A percentile compares a stretch with the other conserved stretches of the same genome.
phyloP scores from a whole-genome alignment of 2,329 filamentous ascomycete species.

The Epichloe sp. region DNA sequence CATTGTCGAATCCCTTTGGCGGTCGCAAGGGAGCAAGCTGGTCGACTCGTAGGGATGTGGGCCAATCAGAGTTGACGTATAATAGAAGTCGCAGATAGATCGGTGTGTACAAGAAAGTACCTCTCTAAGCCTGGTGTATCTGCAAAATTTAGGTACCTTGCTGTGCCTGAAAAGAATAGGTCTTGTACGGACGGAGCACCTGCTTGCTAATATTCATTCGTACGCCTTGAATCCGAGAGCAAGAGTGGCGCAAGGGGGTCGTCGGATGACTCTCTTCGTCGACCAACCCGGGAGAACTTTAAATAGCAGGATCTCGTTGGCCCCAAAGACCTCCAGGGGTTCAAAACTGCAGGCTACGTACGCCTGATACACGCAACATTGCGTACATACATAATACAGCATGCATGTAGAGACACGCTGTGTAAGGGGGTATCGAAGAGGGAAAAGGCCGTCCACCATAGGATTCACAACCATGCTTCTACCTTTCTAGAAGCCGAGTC shows the following conservation, averaged over 20 bases:
- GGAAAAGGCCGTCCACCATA: background rate
- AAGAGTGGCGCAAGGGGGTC: background rate
- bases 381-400: background rate
- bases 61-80: too few species aligned
- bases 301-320: background rate
- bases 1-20: too few species aligned
- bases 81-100: too few species aligned
- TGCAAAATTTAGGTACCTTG: too few species aligned
- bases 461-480: background rate
- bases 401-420: background rate
- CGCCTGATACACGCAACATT: background rate
- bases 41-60: too few species aligned
- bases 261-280: background rate
- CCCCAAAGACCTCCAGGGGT: background rate
- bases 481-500: slow-evolving; percentile 1
- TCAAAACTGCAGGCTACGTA: background rate
- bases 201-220: too few species aligned
- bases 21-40: background rate
- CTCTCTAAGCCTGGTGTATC: too few species aligned
- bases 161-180: too few species aligned
- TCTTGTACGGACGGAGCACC: too few species aligned
- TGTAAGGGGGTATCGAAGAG: background rate
- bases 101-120: too few species aligned
- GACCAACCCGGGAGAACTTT: background rate
- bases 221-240: background rate